Evolutionary conservation across 2,329 filamentous ascomycete genomes (phyloP), one percentile per base, ranked within the genome.

Genomic region (Aspergillus sp.): DNA sequence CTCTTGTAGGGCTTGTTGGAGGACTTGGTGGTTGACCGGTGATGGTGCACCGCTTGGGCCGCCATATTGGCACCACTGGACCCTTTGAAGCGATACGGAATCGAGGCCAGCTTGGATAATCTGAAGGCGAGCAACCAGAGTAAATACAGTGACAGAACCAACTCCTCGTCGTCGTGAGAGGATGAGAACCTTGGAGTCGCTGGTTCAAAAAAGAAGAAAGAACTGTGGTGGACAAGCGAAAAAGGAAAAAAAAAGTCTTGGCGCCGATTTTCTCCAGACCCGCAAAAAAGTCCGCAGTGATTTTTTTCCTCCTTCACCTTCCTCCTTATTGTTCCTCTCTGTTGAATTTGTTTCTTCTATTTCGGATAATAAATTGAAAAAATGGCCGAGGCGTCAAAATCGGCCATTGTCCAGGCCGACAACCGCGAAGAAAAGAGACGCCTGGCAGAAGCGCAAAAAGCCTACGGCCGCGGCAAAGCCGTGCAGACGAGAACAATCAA

Each of bases 1-100:
- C 88, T 88, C 72, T 98, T 98, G 78, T 90, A 98, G 28, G 84
- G 68, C 75, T 98, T 98, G 72, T 95, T 83, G 55, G 79, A 73
- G 60, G 81, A 75, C 76, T 97, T 98, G 45, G 90, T 95, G 48
- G 90, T 96, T 62, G 87, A 87, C 67, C 91, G 81, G 70, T 98
- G 93, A 64, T 91, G 90, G 70, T 97, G 65, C 57, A 74, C 68
- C 53, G 67, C 76, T 66, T 73, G 72, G 69, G 81, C 79, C 63
- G 86, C 83, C 87, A 93, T 93, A 60, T 79, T 86, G 70, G 76
- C 77, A 56, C 62, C 69, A 56, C 69, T 68, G 49, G 68, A 67
- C 68, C 80, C 86, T 76, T 94, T 95, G 73, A 94, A 94, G 71
- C 90, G 78, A 64, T 85, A 94, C 3, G 90, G 88, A 69, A 89